phyloP scores from a whole-genome alignment of 2,329 filamentous ascomycete genomes.

The Colletotrichum sp. region DNA sequence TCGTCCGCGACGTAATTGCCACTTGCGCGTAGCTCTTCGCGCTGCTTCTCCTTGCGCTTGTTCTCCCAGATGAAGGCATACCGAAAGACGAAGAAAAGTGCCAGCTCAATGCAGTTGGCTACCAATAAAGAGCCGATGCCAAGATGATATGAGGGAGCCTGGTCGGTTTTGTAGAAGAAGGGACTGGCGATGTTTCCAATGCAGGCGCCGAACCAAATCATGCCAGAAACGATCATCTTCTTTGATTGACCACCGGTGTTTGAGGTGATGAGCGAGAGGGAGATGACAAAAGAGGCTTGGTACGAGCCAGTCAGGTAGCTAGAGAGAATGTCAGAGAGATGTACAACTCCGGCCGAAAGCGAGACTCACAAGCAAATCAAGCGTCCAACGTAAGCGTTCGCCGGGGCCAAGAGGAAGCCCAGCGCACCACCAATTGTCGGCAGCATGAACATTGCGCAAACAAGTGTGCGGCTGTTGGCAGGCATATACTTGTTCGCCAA shows the following conservation, averaged over 20 bases:
- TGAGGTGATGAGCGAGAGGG: constrained; percentile 50
- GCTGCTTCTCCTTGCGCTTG: constrained; percentile 37
- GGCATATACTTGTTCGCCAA: constrained; percentile 43
- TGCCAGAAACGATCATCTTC: constrained; percentile 68
- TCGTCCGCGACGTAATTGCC: constrained; percentile 28
- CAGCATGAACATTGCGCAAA: constrained; percentile 61
- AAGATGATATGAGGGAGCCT: constrained; percentile 46
- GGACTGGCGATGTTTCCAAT: constrained; percentile 66
- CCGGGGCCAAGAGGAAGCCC: constrained; percentile 59
- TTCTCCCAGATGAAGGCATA: constrained; percentile 46
- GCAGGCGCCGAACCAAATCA: constrained; percentile 65
- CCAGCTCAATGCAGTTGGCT: constrained; percentile 42
- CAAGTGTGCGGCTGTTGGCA: constrained; percentile 54
- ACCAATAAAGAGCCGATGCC: constrained; percentile 49
- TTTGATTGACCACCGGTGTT: constrained; percentile 64
- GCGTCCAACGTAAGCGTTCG: constrained; percentile 54
- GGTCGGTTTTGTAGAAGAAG: constrained; percentile 64
- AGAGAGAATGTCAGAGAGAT: background rate
- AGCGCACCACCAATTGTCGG: constrained; percentile 65
- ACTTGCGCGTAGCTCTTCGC: constrained; percentile 32
- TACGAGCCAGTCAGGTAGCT: constrained; percentile 42
- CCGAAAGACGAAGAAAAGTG: constrained; percentile 42
- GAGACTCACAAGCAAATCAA: constrained; percentile 56
- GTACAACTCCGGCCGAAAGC: background rate
- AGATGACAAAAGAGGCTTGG: constrained; percentile 44